Evolutionary conservation across 192 early-diverging fungal genomes (phyloP), one percentile per base, ranked within the genome.

Genomic region (Linnemannia zychae): DNA sequence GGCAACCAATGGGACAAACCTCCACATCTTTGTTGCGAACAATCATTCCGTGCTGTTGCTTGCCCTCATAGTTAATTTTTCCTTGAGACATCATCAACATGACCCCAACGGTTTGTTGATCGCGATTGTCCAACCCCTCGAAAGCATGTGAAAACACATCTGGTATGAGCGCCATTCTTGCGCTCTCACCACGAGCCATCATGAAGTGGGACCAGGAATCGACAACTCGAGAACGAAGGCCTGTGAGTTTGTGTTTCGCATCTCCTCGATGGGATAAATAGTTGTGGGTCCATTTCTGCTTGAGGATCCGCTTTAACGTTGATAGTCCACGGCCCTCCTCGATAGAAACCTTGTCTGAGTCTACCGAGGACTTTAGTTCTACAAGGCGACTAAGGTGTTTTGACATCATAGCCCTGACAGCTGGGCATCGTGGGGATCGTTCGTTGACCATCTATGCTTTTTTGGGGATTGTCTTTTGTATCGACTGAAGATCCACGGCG

Each of bases 131-230:
- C 24, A 20, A 37, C 5, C 38, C 17, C 13, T 7, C 18, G 20
- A 68, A 15, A 20, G 47, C 67, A 77, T 70, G 67, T 1, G 75
- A 50, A 22, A 69, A 77, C 9, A 77, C 4, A 38, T 77, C 67
- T 2, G 65, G 67, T 2, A 77, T 28, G 18, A 15, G 68, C 11
- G 75, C 67, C 33, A 37, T 68, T 40, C 75, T 28, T 1, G 49
- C 69, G 53, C 40, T 69, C 36, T 77, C 67, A 7, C 75, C 67
- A n/a, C 75, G 75, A 53, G 31, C n/a, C 75, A 77, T 77, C 67
- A 77, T 77, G 49, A 77, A 77, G n/a, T 67, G 74, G 47, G 46
- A 44, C 74, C 74, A 75, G n/a, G 20, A 75, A 22, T 44, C 40
- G 40, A 44, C 3, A 44, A 44, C 40, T 44, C 40, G 40, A 44